Evolutionary conservation across 306 rosid genomes (phyloP).

Genomic region (Clitoria ternatea): DNA sequence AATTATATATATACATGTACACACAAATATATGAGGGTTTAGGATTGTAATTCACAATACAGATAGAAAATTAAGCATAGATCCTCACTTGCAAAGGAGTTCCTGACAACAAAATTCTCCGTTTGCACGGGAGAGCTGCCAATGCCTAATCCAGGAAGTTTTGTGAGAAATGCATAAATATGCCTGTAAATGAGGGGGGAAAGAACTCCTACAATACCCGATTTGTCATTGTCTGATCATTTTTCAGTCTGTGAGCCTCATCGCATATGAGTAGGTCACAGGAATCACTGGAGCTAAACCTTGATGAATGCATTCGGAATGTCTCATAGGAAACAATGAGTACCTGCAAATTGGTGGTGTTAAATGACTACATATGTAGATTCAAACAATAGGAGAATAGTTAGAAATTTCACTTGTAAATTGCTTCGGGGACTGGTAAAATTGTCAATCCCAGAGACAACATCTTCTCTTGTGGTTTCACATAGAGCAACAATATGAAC

Average conservation of each 20-base stretch:
- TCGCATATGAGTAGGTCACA: constrained; percentile 96
- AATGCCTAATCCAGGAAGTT: constrained; percentile 61
- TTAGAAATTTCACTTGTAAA: constrained; percentile 46
- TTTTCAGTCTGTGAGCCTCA: constrained; percentile 96
- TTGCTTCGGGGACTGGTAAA: constrained; percentile 60
- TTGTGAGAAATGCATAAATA: constrained; percentile 13
- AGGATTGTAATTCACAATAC: constrained; percentile 3
- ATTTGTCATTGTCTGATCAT: constrained; percentile 95
- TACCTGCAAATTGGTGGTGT: constrained; percentile 48
- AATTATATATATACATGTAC: too few relatives aligned
- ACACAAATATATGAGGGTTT: background rate
- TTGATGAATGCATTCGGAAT: constrained; percentile 84
- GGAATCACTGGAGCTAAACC: constrained; percentile 61
- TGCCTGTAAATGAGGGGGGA: background rate
- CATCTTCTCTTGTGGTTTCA: constrained; percentile 88
- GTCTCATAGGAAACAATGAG: constrained; percentile 92
- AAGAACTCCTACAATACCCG: constrained; percentile 47
- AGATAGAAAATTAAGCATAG: constrained; percentile 1
- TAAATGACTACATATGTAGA: background rate
- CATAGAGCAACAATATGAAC: constrained; percentile 71
- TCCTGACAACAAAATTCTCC: constrained; percentile 86
- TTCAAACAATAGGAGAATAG: constrained; percentile 3
- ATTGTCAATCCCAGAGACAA: constrained; percentile 67
- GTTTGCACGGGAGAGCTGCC: constrained; percentile 83
- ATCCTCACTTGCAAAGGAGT: constrained; percentile 91